A percentile compares a stretch with the other conserved stretches of the same genome.
These are phyloP conservation scores for Diplocarpon rosae DNA, from an alignment of 2,329 filamentous ascomycete species.

Conservation along the genomic window DNA sequence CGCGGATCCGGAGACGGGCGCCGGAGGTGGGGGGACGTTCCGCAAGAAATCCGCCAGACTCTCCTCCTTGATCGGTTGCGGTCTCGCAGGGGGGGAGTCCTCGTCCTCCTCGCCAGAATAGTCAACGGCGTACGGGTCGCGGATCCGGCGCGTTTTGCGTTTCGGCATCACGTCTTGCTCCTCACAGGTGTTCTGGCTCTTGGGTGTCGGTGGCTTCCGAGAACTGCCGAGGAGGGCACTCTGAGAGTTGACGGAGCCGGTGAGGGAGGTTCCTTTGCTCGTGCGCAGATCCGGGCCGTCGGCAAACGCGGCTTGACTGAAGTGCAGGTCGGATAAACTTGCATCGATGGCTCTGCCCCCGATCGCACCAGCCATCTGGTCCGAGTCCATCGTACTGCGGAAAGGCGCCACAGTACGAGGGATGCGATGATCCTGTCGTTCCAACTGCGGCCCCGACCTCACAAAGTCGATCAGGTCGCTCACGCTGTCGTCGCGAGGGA, in stretches of 20 bases:
- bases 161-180: slow-evolving; percentile 44
- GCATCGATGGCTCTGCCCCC: slow-evolving; percentile 48
- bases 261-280: slow-evolving; percentile 33
- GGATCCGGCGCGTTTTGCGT: slow-evolving; percentile 66
- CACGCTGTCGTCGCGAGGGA: slow-evolving; percentile 53
- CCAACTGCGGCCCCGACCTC: slow-evolving; percentile 57
- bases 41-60: slow-evolving; percentile 64
- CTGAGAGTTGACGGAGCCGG: slow-evolving; percentile 53
- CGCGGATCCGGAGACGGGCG: slow-evolving; percentile 27
- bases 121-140: slow-evolving; percentile 91
- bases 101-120: slow-evolving; percentile 39
- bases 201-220: slow-evolving; percentile 15
- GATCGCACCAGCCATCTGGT: slow-evolving; percentile 50
- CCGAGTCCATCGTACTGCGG: slow-evolving; percentile 74
- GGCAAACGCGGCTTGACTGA: slow-evolving; percentile 33
- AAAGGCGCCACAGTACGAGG: slow-evolving; percentile 78
- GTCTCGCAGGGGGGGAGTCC: slow-evolving; percentile 6
- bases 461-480: slow-evolving; percentile 95
- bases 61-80: slow-evolving; percentile 38
- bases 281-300: slow-evolving; percentile 22
- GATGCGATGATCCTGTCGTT: slow-evolving; percentile 56
- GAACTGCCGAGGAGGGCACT: slow-evolving; percentile 50
- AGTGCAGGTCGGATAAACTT: slow-evolving; percentile 42
- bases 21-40: slow-evolving; percentile 48
- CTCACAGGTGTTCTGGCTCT: slow-evolving; percentile 16